Percentiles rank a stretch among this genome's conserved stretches.
Conservation (phyloP, 2,329 filamentous ascomycete genomes). For the Sporothrix sp. region DNA sequence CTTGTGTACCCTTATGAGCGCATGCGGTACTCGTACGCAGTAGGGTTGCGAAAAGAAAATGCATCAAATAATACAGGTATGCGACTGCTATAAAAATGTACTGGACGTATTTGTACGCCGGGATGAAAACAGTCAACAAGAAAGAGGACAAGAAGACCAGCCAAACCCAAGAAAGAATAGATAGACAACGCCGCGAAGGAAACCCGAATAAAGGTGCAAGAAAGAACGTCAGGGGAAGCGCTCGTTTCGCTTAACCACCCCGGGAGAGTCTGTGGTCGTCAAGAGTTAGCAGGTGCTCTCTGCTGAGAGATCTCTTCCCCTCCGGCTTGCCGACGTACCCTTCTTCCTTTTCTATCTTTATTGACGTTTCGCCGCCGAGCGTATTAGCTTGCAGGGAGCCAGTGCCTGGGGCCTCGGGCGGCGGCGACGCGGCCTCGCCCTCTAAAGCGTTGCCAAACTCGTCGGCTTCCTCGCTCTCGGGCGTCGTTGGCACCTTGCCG, state of each 20-base stretch:
- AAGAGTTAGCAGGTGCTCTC: background rate
- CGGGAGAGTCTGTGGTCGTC: constrained; percentile 9
- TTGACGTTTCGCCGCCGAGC: background rate
- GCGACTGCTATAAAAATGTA: too few species aligned
- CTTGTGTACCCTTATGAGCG: too few species aligned
- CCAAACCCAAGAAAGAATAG: background rate
- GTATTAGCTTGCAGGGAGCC: background rate
- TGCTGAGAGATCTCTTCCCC: too few species aligned
- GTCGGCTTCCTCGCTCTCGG: constrained; percentile 20
- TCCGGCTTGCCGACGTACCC: too few species aligned
- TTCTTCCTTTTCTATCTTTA: constrained; percentile 19
- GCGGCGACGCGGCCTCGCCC: constrained; percentile 7
- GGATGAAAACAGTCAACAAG: too few species aligned
- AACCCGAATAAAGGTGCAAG: background rate
- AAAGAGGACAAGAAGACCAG: too few species aligned
- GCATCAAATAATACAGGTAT: too few species aligned
- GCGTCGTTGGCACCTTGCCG: constrained; percentile 21
- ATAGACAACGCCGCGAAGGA: background rate
- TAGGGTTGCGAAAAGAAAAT: too few species aligned
- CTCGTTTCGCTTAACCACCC: constrained; percentile 7
- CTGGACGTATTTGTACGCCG: too few species aligned
- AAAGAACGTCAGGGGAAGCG: background rate
- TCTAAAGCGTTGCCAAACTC: constrained; percentile 7
- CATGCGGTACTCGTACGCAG: too few species aligned
- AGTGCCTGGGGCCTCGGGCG: too few species aligned